These are phyloP conservation scores for Solanum hybrid DNA, from an alignment of 305 asterid species.

Conservation along the genomic window DNA sequence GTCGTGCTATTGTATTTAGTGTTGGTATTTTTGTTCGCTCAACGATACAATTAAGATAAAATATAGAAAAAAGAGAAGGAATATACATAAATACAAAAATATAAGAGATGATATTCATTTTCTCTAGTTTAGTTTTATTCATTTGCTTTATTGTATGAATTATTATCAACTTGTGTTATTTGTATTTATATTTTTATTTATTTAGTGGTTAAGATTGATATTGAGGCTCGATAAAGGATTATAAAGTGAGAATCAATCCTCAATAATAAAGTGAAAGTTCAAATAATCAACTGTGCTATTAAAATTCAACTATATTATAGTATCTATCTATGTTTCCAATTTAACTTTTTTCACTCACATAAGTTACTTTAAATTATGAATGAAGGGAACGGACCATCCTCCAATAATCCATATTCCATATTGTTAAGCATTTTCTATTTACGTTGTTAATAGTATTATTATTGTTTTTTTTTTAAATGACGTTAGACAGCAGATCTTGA, in stretches of 20 bases:
- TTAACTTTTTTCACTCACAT: neutral
- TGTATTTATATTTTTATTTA: neutral
- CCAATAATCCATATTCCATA: neutral
- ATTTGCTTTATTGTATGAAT: neutral
- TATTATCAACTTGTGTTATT: neutral
- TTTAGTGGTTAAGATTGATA: neutral
- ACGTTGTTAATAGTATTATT: neutral
- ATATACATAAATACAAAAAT: neutral
- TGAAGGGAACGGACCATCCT: neutral
- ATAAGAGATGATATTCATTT: neutral
- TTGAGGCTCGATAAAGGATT: neutral
- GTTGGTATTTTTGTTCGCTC: neutral
- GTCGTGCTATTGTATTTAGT: neutral
- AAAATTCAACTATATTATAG: too few species aligned
- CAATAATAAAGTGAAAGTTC: neutral
- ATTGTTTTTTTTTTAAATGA: neutral
- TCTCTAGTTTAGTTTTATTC: neutral
- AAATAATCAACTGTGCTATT: neutral
- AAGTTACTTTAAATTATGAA: neutral
- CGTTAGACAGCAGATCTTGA: neutral
- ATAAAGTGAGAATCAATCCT: neutral
- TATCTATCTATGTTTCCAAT: too few species aligned
- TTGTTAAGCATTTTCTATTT: neutral
- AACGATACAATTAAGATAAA: neutral
- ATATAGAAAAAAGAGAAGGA: neutral